Conservation (phyloP, 129 eudicot genomes). For the Dittrichia graveolens region DNA sequence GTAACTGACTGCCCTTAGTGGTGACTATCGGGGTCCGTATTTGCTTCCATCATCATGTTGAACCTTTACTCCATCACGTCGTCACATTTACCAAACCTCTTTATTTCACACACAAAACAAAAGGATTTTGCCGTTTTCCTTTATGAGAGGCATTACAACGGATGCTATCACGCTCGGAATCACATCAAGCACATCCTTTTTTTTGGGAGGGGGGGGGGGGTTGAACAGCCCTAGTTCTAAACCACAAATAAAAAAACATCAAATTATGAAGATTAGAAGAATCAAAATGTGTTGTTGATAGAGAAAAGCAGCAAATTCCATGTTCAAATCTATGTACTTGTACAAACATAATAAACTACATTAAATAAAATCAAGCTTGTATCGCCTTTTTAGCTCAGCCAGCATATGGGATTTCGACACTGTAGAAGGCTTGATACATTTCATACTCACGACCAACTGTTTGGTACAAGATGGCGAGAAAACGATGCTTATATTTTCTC, state of each 20-base stretch:
- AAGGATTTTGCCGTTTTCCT: too few relatives aligned
- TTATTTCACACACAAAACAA: too few relatives aligned
- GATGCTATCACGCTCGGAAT: too few relatives aligned
- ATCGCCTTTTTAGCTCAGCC: not conserved
- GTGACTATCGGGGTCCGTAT: too few relatives aligned
- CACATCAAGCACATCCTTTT: too few relatives aligned
- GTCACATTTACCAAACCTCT: too few relatives aligned
- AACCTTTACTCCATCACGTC: too few relatives aligned
- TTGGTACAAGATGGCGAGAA: not conserved
- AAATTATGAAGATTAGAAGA: not conserved
- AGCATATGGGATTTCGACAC: not conserved
- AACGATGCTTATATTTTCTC: not conserved
- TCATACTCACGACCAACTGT: not conserved
- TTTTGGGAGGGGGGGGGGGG: too few relatives aligned
- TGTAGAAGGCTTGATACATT: slow-evolving; percentile 1
- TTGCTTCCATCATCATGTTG: too few relatives aligned
- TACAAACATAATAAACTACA: slow-evolving; percentile 7
- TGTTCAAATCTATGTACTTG: slow-evolving; percentile 22
- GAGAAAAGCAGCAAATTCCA: not conserved
- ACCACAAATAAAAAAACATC: not conserved
- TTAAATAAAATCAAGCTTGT: not conserved
- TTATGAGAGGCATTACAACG: too few relatives aligned
- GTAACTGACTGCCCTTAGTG: too few relatives aligned
- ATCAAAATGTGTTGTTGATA: slow-evolving; percentile 1
- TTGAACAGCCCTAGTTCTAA: too few relatives aligned